Evolutionary conservation across 371 early-diverging fungal genomes (phyloP), one percentile per base, ranked within the genome.

Genomic region (Chytridium lagenaria): DNA sequence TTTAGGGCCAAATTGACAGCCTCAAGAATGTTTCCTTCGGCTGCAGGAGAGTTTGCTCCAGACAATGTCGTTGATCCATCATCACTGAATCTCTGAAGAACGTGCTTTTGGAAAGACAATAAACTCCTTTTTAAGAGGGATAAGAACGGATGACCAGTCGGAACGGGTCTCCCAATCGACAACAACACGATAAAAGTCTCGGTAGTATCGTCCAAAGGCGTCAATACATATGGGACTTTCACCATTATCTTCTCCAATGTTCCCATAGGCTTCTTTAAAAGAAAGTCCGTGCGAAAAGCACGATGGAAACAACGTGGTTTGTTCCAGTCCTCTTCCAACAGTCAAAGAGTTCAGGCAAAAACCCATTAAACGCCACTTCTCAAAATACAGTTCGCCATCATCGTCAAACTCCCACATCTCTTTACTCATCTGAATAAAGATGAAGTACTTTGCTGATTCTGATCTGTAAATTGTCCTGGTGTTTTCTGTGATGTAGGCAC

Each of bases 361-460:
- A 95, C 51, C 92, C 92, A 74, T 93, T 90, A 37, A 96, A 89
- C n/a, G n/a, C 0, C 91, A 93, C 79, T 94, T 95, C 81, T 95
- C 97, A 80, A 91, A 93, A 76, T 91, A 94, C 28, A 96, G 84
- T 71, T 96, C 94, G 2, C 97, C 97, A 76, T 97, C 97, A 72
- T 97, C 96, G 67, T 94, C 96, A 83, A 96, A 97, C 50, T 95
- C 93, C 93, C 94, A 94, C 95, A 97, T 95, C 83, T 98, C 98
- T 49, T 90, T 89, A 34, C 92, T 92, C 92, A 98, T 92, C 81
- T 98, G 98, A 38, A 98, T 89, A 77, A 97, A 94, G 19, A 98
- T 84, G 80, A 95, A 95, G 72, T 90, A 92, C 69, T 95, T 93
- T 2, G 97, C 95, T 0, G 97, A 94, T 71, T 95, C 95, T 7